phyloP scores from a whole-genome alignment of 1,139 yeast genomes.

The Hanseniaspora sp. region DNA sequence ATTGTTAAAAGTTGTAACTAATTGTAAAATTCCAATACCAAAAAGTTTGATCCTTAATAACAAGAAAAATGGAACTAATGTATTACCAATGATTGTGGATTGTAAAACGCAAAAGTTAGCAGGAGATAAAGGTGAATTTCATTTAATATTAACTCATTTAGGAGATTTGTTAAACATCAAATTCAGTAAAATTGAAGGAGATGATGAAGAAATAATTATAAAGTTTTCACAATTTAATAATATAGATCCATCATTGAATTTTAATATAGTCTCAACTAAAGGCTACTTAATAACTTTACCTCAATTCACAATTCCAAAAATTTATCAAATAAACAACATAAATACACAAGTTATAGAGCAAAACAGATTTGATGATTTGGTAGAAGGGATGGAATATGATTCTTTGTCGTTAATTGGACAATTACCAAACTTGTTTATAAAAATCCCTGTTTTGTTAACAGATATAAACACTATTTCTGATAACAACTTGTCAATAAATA shows the following conservation, averaged over 20 bases:
- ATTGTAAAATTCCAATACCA: slow-evolving; percentile 10
- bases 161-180: slow-evolving; percentile 5
- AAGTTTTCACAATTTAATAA: neutral
- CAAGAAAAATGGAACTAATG: neutral
- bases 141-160: neutral
- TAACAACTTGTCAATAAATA: neutral
- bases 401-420: neutral
- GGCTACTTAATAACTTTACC: slow-evolving; percentile 1
- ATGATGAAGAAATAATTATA: neutral
- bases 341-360: neutral
- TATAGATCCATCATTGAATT: neutral
- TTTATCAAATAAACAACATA: slow-evolving; percentile 10
- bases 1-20: neutral
- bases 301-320: slow-evolving; percentile 10
- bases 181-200: neutral
- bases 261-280: neutral
- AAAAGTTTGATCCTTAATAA: slow-evolving; percentile 1
- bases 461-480: neutral
- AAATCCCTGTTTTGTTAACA: neutral
- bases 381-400: neutral
- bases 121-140: neutral
- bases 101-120: neutral
- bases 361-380: slow-evolving; percentile 5
- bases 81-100: slow-evolving; percentile 6
- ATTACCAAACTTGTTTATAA: slow-evolving; percentile 4